Evolutionary conservation across 345 rosid genomes (phyloP).

Genomic region (Lumnitzera littorea): DNA sequence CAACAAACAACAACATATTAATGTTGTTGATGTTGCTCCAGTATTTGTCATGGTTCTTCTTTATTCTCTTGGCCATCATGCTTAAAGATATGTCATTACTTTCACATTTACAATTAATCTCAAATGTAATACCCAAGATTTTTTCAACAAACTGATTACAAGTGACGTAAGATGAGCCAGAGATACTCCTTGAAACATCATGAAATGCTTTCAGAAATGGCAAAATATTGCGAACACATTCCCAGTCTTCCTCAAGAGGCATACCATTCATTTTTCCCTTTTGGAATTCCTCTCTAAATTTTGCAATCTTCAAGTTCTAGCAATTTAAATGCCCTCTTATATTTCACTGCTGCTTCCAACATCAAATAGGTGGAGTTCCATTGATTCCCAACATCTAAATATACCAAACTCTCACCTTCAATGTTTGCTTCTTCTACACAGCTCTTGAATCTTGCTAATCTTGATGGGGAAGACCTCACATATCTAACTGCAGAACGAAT

Average conservation of each 20-base stretch:
- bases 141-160: not conserved
- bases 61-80: conserved; percentile 4
- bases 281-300: not conserved
- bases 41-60: conserved; percentile 11
- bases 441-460: not conserved
- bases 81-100: not conserved
- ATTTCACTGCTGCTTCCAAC: conserved; percentile 3
- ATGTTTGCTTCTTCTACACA: not conserved
- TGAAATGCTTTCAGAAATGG: conserved; percentile 4
- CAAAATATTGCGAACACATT: conserved; percentile 1
- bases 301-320: not conserved
- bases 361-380: conserved; percentile 11
- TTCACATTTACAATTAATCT: conserved; percentile 1
- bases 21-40: conserved; percentile 1
- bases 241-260: conserved; percentile 7
- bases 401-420: not conserved
- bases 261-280: not conserved
- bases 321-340: conserved; percentile 7
- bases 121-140: not conserved
- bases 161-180: conserved; percentile 2
- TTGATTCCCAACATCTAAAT: conserved; percentile 3
- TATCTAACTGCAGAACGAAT: not conserved
- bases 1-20: conserved; percentile 7
- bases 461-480: conserved; percentile 1
- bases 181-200: not conserved